Evolutionary conservation across 139 green algal species (phyloP).

Genomic region (Raphidocelis subcapitata): DNA sequence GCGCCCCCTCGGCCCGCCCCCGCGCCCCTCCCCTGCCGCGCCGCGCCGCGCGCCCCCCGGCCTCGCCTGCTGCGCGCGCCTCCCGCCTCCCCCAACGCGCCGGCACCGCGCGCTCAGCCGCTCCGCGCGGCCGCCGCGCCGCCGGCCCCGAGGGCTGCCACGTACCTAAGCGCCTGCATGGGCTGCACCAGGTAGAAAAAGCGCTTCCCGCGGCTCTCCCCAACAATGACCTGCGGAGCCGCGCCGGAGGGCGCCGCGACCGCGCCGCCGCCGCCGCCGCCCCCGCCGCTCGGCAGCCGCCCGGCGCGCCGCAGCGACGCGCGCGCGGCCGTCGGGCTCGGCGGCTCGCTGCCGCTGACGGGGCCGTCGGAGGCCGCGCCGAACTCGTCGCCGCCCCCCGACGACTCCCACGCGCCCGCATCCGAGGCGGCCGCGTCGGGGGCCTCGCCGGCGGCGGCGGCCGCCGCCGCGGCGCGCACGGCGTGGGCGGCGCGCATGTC

Average conservation of each 20-base stretch:
- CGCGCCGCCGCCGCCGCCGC: not conserved
- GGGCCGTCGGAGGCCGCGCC: no score
- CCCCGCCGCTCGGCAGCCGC: not conserved
- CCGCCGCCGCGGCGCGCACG: not conserved
- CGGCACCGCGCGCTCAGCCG: no score
- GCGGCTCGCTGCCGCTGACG: no score
- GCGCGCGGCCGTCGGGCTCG: conserved; percentile 8
- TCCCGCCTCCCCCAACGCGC: no score
- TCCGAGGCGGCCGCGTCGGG: not conserved
- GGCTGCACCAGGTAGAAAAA: conserved; percentile 37
- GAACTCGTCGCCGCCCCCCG: not conserved
- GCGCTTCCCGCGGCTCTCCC: not conserved
- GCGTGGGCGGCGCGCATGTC: conserved; percentile 1
- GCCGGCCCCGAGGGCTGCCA: not conserved
- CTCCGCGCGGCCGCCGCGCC: no score
- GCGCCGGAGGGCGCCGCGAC: not conserved
- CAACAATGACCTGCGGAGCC: conserved; percentile 20
- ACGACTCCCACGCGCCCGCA: not conserved
- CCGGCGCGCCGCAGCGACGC: conserved; percentile 4
- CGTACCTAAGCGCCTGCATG: conserved; percentile 29
- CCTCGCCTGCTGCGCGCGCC: no score
- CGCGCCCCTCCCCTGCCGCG: no score
- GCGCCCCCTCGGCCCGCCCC: no score
- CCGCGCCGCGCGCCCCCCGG: no score
- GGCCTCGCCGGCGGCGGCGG: not conserved